phyloP scores from a whole-genome alignment of 352 stramenopile species.

The Pythium rishiriense region DNA sequence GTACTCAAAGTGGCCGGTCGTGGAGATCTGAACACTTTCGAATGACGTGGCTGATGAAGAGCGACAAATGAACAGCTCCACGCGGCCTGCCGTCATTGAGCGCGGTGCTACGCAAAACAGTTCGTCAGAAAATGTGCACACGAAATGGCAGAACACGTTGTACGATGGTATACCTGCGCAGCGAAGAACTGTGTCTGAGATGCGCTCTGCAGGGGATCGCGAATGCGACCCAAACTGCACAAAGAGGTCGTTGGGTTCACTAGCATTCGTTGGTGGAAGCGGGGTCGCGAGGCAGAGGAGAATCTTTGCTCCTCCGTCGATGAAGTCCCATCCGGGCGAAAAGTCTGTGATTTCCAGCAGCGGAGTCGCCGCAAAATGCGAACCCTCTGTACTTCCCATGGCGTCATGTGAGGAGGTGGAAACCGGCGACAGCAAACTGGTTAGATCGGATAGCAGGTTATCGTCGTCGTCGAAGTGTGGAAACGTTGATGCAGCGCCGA shows the following conservation, averaged over 20 bases:
- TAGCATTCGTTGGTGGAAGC: slow-evolving; percentile 23
- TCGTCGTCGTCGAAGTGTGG: slow-evolving; percentile 34
- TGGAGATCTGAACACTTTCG: slow-evolving; percentile 46
- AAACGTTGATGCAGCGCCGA: background rate
- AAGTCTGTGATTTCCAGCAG: slow-evolving; percentile 73
- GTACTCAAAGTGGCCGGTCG: slow-evolving; percentile 57
- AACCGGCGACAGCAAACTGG: slow-evolving; percentile 12
- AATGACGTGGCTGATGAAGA: slow-evolving; percentile 16
- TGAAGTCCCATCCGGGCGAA: slow-evolving; percentile 84
- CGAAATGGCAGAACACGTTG: background rate
- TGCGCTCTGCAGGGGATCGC: slow-evolving; percentile 50
- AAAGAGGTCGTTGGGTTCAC: slow-evolving; percentile 36
- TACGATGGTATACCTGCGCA: slow-evolving; percentile 45
- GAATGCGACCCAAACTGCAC: slow-evolving; percentile 66
- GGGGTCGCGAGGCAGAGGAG: slow-evolving; percentile 72
- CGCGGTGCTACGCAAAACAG: slow-evolving; percentile 60
- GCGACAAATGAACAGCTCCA: slow-evolving; percentile 66
- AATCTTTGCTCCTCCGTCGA: slow-evolving; percentile 73
- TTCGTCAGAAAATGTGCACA: too few relatives aligned
- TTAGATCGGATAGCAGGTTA: slow-evolving; percentile 27
- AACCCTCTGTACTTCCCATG: background rate
- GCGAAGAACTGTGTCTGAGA: slow-evolving; percentile 73
- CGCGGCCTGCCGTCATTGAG: slow-evolving; percentile 36
- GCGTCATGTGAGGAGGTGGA: slow-evolving; percentile 2
- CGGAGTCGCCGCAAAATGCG: background rate